A percentile compares a stretch with the other conserved stretches of the same genome.
Evolutionary conservation across 805 yeast genomes (phyloP).

Genomic region (Candida tammaniensis): DNA sequence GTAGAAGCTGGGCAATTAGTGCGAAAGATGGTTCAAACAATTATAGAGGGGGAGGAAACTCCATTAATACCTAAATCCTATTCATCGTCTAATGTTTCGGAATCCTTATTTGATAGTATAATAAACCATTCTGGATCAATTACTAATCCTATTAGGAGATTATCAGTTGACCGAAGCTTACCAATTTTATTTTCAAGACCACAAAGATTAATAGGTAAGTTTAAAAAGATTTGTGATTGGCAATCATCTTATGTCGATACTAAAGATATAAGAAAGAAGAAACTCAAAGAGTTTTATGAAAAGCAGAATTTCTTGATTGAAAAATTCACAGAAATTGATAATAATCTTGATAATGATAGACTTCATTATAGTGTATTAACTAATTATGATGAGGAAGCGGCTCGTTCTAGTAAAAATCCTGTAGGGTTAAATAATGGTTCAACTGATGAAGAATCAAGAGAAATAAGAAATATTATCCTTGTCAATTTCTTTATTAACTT

Average conservation of each 20-base stretch:
- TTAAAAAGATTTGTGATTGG: slow-evolving; percentile 31
- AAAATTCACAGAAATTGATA: slow-evolving; percentile 58
- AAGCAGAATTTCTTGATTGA: slow-evolving; percentile 60
- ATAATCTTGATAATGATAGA: slow-evolving; percentile 62
- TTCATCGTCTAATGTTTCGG: neutral
- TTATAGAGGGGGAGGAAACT: slow-evolving; percentile 1
- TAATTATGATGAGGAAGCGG: slow-evolving; percentile 39
- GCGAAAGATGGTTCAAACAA: no score
- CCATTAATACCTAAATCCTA: slow-evolving; percentile 1
- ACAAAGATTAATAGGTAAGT: slow-evolving; percentile 32
- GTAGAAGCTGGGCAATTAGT: no score
- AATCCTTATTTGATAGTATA: slow-evolving; percentile 3
- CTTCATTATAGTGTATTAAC: slow-evolving; percentile 62
- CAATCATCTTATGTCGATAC: slow-evolving; percentile 10
- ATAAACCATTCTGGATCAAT: slow-evolving; percentile 7
- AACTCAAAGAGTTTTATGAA: slow-evolving; percentile 45
- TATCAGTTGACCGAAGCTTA: slow-evolving; percentile 6
- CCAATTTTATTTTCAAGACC: slow-evolving; percentile 21
- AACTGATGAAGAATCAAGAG: slow-evolving; percentile 37
- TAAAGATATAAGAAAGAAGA: slow-evolving; percentile 20
- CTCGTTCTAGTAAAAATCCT: slow-evolving; percentile 6
- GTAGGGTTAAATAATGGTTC: slow-evolving; percentile 15
- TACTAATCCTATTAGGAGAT: slow-evolving; percentile 6
- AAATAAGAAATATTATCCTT: slow-evolving; percentile 59
- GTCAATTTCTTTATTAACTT: slow-evolving; percentile 63